A percentile compares a stretch with the other conserved stretches of the same genome.
phyloP scores from a whole-genome alignment of 192 early-diverging fungal genomes.

The Coemansia umbellata region DNA sequence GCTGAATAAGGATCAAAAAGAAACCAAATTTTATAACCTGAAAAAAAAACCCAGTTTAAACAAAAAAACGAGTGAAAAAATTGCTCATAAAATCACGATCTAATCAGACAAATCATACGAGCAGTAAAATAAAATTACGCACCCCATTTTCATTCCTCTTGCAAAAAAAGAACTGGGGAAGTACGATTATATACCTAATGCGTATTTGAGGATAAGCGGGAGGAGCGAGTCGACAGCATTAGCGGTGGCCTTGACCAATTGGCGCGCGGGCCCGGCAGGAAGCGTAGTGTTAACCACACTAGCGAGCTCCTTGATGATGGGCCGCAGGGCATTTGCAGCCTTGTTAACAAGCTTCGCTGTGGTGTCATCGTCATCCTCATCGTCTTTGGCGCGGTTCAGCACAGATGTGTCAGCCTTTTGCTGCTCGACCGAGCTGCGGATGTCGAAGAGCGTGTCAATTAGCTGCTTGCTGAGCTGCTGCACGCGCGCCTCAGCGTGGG shows the following conservation, averaged over 20 bases:
- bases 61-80: neutral
- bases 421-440: constrained; percentile 14
- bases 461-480: constrained; percentile 21
- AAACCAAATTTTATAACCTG: neutral
- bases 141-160: neutral
- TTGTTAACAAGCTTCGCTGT: constrained; percentile 32
- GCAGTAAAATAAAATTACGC: too few species aligned
- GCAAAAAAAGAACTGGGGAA: neutral
- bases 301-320: constrained; percentile 34
- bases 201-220: constrained; percentile 46
- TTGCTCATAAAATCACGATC: neutral
- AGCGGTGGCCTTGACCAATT: constrained; percentile 37
- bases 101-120: neutral
- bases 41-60: neutral
- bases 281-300: constrained; percentile 15
- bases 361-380: constrained; percentile 27
- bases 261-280: constrained; percentile 28
- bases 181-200: constrained; percentile 20
- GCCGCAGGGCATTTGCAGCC: constrained; percentile 17
- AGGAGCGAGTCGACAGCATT: constrained; percentile 36
- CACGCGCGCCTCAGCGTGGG: constrained; percentile 13
- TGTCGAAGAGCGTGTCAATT: constrained; percentile 26
- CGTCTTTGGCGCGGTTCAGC: constrained; percentile 18
- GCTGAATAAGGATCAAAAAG: neutral
- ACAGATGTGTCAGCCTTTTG: neutral